Evolutionary conservation across 1,139 yeast genomes (phyloP), one percentile per base, ranked within the genome.

Genomic region (Sporopachydermia cereana): DNA sequence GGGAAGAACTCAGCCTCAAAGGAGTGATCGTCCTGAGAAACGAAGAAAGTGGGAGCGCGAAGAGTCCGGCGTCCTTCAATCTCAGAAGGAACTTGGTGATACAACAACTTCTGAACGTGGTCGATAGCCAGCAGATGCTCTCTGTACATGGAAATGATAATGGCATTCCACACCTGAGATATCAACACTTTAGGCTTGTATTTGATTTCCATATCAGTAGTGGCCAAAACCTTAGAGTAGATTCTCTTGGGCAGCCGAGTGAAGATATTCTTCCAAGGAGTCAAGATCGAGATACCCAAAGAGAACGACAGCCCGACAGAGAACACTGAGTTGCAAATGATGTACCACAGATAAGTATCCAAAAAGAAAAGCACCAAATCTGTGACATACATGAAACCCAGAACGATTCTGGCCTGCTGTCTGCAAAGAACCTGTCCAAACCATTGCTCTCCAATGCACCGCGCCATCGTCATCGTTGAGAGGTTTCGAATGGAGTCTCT

Each of bases 211-310:
- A 91, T 91, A 65, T 91, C 98, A 54, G 96, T 85, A 41, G 98
- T 91, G 43, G 97, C 97, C 66, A 91, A 77, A 54, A 91, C 79
- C 78, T 91, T 91, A 48, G 96, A 86, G 73, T 91, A 91, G 57
- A 91, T 86, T 79, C 98, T 85, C 79, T 91, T 91, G 64, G 98
- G 98, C 62, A 91, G 74, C 67, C 98, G 82, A 50, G 96, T 82
- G 73, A 89, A 91, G 59, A 91, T 89, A 65, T 91, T 91, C 79
- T 97, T 84, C 98, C 98, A 91, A 51, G 98, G 98, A 46, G 98
- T 91, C 74, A 89, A 81, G 54, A 91, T 89, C 45, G 97, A 91
- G 59, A 91, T 88, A 82, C 98, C 98, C 66, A 91, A 75, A 74
- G 89, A 91, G 76, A 91, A 91, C 24, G 97, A 91, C 64, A 96